Base-by-base conservation (phyloP, 108 stramenopile species). In the Skeletonema tropicum region DNA sequence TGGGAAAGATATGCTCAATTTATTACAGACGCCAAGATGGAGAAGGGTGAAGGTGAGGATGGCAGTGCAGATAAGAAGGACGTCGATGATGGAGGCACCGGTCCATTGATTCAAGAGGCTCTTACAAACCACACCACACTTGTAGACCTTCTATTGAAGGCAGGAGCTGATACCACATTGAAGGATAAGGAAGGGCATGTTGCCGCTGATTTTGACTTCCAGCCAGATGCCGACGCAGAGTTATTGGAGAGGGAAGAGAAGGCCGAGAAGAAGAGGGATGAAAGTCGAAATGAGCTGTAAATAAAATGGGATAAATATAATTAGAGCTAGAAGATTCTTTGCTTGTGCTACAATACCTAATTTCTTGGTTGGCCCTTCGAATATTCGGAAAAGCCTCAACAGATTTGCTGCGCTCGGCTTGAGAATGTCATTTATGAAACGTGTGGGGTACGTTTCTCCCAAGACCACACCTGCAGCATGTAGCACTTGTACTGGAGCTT, bases 121-220 rank as follows among this genome's bases (percentile, higher is more conserved):
- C 79, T 97, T 38, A 85, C 80, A n/a, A 95, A 88, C 63, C 96
- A 97, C 75, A 87, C 84, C 30, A 75, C 79, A 10, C 69, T 97
- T 71, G 92, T 99, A 5, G 85, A 94, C 11, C 55, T 92, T 19
- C 82, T 99, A 11, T 71, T 96, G 67, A 90, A 90, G 71, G 86
- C 76, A 38, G 98, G 97, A 42, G 97, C 98, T 14, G 94, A 98
- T 63, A 73, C 81, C 15, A 70, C 73, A 2, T 58, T 97, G 58
- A 96, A 97, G 82, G 98, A 99, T 74, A 96, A 95, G 77, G 97
- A 98, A 78, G 98, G 98, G 2, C 97, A 97, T 77, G 82, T 85
- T 31, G 98, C 98, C n/a, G 84, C 81, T 45, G 98, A 99, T 79
- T 99, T 98, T 85, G 98, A 97, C 71, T 97, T 85, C 63, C 89